These are phyloP conservation scores for Fusarium acutatum DNA, from an alignment of 2,329 filamentous ascomycete genomes.

Conservation along the genomic window DNA sequence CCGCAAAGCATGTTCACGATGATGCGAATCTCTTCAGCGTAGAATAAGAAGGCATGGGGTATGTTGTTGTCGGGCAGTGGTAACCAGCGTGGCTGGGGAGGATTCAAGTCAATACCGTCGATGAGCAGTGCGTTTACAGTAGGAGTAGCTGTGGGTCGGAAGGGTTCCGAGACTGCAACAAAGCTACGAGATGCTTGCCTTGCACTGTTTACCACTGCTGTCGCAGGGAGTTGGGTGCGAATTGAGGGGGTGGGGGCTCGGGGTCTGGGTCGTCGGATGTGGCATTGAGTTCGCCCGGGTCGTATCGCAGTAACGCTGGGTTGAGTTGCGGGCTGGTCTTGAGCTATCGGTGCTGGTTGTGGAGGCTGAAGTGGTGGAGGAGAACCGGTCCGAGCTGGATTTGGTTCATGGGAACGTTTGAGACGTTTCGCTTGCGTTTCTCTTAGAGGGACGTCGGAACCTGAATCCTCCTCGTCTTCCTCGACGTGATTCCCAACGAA, in stretches of 20 bases:
- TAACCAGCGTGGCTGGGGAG: background rate
- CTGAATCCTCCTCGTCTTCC: background rate
- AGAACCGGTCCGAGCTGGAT: no score
- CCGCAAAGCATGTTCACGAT: background rate
- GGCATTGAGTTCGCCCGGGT: background rate
- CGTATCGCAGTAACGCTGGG: background rate
- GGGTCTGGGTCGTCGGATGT: background rate
- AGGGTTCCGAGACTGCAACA: background rate
- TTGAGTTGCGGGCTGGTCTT: background rate
- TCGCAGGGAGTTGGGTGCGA: background rate
- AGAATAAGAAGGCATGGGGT: background rate
- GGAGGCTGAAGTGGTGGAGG: background rate
- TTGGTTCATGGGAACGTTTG: background rate
- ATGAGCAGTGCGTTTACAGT: background rate
- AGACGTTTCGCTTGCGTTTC: background rate
- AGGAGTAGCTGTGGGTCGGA: background rate
- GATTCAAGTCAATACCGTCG: background rate
- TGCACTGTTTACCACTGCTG: background rate
- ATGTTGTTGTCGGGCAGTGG: background rate
- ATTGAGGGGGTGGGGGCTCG: background rate
- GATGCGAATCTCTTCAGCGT: background rate
- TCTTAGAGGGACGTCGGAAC: background rate
- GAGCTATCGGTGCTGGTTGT: background rate
- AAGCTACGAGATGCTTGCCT: background rate
- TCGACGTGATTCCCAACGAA: background rate